Conservation (phyloP, 73 alveolate genomes). For the Paramecium tetraurelia region DNA sequence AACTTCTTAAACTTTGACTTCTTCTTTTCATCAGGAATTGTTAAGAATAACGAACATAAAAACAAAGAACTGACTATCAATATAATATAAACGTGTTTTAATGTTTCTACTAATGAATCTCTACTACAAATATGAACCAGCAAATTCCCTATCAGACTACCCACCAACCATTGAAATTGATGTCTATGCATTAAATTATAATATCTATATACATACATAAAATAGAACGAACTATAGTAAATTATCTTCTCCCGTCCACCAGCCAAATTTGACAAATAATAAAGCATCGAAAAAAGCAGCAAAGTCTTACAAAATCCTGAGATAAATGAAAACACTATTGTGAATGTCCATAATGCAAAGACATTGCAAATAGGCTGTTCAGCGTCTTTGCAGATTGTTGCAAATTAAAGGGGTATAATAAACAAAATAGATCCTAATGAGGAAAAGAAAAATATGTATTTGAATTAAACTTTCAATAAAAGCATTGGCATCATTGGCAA, state of each 20-base stretch:
- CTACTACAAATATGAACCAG: not conserved
- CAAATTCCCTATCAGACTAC: not conserved
- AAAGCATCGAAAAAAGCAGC: not conserved
- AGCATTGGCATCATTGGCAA: not conserved
- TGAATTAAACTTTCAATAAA: not conserved
- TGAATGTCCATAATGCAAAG: not conserved
- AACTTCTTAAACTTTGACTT: not conserved
- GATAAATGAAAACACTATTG: not conserved
- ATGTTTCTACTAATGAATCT: not conserved
- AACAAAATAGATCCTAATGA: not conserved
- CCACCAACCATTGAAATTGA: not conserved
- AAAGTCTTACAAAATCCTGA: not conserved
- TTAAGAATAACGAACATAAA: not conserved
- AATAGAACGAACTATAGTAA: not conserved
- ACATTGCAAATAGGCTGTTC: not conserved
- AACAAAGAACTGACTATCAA: not conserved
- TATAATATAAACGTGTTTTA: constrained; percentile 1
- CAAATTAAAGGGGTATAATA: not conserved
- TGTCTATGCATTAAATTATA: not conserved
- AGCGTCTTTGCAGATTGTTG: not conserved
- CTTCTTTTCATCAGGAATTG: constrained; percentile 1
- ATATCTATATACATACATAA: not conserved
- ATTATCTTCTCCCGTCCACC: not conserved
- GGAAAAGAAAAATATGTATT: not conserved
- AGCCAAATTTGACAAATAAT: constrained; percentile 5